Percentiles rank a stretch among this genome's conserved stretches.
phyloP scores from a whole-genome alignment of 495 filamentous ascomycete species.

The Chaetomidium leptoderma region DNA sequence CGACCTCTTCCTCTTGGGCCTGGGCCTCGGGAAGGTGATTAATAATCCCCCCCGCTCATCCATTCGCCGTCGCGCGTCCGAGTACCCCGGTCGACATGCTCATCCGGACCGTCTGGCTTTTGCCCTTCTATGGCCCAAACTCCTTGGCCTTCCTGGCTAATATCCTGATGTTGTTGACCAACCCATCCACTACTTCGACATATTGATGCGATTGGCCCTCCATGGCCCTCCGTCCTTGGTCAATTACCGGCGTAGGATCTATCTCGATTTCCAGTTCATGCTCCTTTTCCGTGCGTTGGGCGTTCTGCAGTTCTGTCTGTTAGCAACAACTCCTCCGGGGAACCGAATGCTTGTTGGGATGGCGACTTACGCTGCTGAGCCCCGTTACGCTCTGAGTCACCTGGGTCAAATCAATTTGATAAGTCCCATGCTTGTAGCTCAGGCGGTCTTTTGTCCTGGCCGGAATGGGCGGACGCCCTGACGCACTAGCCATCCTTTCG shows the following conservation, averaged over 20 bases:
- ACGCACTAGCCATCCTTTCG: slow-evolving; percentile 30
- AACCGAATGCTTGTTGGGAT: not conserved
- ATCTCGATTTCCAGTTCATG: slow-evolving; percentile 90
- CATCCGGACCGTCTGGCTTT: too few species aligned
- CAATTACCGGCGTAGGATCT: slow-evolving; percentile 58
- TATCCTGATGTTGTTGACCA: slow-evolving; percentile 77
- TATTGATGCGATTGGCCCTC: slow-evolving; percentile 61
- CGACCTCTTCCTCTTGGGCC: too few species aligned
- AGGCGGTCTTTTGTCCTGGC: slow-evolving; percentile 81
- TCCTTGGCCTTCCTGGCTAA: slow-evolving; percentile 49
- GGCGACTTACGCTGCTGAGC: slow-evolving; percentile 50
- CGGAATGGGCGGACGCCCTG: slow-evolving; percentile 43
- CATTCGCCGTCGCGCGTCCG: not conserved
- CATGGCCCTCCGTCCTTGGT: slow-evolving; percentile 62
- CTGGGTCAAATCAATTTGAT: slow-evolving; percentile 87
- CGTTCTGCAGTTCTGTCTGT: slow-evolving; percentile 28
- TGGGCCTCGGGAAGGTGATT: too few species aligned
- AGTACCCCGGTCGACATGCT: too few species aligned
- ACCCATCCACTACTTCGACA: slow-evolving; percentile 68
- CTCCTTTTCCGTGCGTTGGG: slow-evolving; percentile 57
- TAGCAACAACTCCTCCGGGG: not conserved
- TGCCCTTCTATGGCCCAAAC: slow-evolving; percentile 4
- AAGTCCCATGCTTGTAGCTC: slow-evolving; percentile 78
- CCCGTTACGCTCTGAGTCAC: slow-evolving; percentile 49
- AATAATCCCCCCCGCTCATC: too few species aligned